Base-by-base conservation (phyloP, 2,329 filamentous ascomycete genomes). In the Colletotrichum viniferum region DNA sequence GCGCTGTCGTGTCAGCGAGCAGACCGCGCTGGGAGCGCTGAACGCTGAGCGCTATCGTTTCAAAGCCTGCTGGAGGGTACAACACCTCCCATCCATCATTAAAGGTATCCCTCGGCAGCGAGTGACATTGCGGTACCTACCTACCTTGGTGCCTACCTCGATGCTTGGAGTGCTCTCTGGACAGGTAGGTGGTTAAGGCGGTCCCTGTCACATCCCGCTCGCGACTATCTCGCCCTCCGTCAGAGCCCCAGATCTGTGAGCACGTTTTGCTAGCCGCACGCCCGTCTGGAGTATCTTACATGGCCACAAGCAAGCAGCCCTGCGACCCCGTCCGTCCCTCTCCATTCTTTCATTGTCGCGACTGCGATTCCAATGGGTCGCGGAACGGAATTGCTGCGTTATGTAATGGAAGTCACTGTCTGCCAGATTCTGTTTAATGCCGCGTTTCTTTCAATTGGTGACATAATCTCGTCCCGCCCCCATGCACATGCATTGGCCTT, bases 221-320 rank as follows among this genome's bases (percentile, higher is more conserved):
- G 62, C 56, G 63, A 73, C 43, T 62, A 73, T 56, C 73, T 75
- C 69, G 69, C 69, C 62, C 62, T 75, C 62, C 38, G 73, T 63
- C 62, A 67, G 26, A 63, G 69, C 64, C 70, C 73, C 69, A 64
- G 70, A 69, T 76, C 63, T 73, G 58, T n/a, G 65, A 62, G 65
- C 74, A 76, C 71, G 71, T 74, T 76, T 63, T 71, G 38, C 74
- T 76, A 76, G 7, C 13, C 55, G 28, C 71, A 76, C 74, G 18
- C 74, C 74, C 70, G 24, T 61, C 43, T 55, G 38, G 18, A 38
- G 30, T 7, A 16, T 7, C 34, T 36, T 36, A 36, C 30, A 65
- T 24, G 9, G 36, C 16, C 26, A 30, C 26, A 30, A 61, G n/a
- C 34, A 21, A 43, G 14, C 38, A 73, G 58, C 71, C 67, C 71